Base-by-base conservation (phyloP, 495 filamentous ascomycete species). In the Penicillium canescens region DNA sequence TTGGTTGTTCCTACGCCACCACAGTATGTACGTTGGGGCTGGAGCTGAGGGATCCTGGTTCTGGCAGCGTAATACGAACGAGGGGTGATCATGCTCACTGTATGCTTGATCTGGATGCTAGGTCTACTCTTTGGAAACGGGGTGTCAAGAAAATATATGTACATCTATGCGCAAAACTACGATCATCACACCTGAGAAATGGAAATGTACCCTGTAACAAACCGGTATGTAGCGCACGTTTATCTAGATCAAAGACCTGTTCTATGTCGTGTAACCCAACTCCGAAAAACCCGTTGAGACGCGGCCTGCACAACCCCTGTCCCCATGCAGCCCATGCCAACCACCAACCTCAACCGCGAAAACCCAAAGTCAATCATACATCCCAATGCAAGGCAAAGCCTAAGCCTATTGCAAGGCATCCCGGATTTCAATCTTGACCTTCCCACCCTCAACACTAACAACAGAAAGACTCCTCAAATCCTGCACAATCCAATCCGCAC, bases 401-500 rank as follows among this genome's bases (percentile, higher is more conserved):
- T 46, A 28, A 52, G 42, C 42, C 54, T 65, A 74, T 62, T 75
- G 73, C 40, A 73, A 73, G 3, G 73, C 73, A 63, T 78, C 72
- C 48, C 61, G 63, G 50, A 81, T 71, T 55, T 79, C 75, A 64
- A 90, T 67, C 63, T 79, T 74, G 52, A 89, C 65, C 50, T 72
- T 76, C 11, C 84, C 81, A 59, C 70, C 69, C 31, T 72, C 74
- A 38, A 74, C 75, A 1, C 60, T 62, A 58, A 84, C 75, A 50
- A 89, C 72, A 62, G 74, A 75, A 21, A 97, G 78, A 54, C 87
- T 89, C 34, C 75, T 72, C 73, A 98, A 72, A 69, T 98, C 90
- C 57, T 80, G 75, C 21, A 96, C 86, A 24, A 97, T 83, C 87
- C 90, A 96, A 72, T 97, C 92, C 18, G 94, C 89, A 9, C 82